Evolutionary conservation across 148 eudicot species (phyloP).

Genomic region (Cornus controversa): DNA sequence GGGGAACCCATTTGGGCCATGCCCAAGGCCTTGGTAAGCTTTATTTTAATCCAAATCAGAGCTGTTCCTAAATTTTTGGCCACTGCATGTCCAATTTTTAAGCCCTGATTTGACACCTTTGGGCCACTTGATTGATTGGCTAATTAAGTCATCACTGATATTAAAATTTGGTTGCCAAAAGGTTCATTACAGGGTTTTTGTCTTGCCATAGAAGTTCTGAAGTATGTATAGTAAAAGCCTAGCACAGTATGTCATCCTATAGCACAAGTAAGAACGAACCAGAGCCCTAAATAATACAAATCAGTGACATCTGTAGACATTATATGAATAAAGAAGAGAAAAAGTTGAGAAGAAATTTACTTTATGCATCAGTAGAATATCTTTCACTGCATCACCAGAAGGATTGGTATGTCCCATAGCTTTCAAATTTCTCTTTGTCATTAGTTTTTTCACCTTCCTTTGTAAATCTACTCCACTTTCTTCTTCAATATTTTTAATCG

Average conservation of each 20-base stretch:
- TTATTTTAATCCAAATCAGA: not conserved
- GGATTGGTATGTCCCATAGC: slow-evolving; percentile 66
- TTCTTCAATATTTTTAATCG: slow-evolving; percentile 52
- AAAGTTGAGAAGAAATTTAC: slow-evolving; percentile 34
- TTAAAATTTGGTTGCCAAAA: too few relatives aligned
- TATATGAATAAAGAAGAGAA: not conserved
- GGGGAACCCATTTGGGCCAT: too few relatives aligned
- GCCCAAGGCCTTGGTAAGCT: too few relatives aligned
- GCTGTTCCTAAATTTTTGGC: not conserved
- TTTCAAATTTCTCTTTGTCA: slow-evolving; percentile 54
- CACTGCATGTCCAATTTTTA: not conserved
- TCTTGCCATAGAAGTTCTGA: not conserved
- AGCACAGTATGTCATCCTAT: not conserved
- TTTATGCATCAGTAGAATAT: slow-evolving; percentile 73
- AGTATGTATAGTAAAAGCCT: not conserved
- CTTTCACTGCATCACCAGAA: slow-evolving; percentile 60
- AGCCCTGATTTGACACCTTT: not conserved
- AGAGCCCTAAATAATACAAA: not conserved
- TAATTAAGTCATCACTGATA: not conserved
- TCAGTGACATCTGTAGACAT: not conserved
- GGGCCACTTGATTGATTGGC: not conserved
- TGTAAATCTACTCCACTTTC: slow-evolving; percentile 40
- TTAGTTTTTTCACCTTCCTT: slow-evolving; percentile 39
- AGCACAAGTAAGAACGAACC: not conserved
- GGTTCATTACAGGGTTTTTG: too few relatives aligned